Evolutionary conservation across 805 yeast species (phyloP).

Genomic region (fission yeast (Schizosaccharomyces pombe)): DNA sequence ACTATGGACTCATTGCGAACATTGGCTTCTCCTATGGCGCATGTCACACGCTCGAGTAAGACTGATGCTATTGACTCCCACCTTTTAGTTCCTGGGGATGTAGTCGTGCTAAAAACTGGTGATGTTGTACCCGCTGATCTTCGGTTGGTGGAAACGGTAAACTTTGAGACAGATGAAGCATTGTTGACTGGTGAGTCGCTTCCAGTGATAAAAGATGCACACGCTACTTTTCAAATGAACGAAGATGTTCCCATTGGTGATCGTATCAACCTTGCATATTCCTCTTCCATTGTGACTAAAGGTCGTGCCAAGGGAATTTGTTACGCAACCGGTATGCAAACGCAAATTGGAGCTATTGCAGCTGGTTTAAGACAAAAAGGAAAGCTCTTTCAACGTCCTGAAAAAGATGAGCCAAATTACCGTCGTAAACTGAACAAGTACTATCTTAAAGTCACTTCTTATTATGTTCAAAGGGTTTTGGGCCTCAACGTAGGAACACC

Average conservation of each 20-base stretch:
- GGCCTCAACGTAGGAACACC: slow-evolving; percentile 70
- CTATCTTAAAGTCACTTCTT: slow-evolving; percentile 14
- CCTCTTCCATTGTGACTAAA: slow-evolving; percentile 46
- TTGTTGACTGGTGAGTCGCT: slow-evolving; percentile 42
- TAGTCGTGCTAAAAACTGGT: slow-evolving; percentile 39
- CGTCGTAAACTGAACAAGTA: neutral
- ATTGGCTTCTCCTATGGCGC: slow-evolving; percentile 47
- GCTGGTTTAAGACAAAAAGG: slow-evolving; percentile 26
- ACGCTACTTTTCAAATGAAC: slow-evolving; percentile 17
- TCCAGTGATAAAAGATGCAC: slow-evolving; percentile 34
- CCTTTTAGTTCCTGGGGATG: slow-evolving; percentile 52
- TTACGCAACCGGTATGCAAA: slow-evolving; percentile 40
- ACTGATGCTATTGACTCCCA: slow-evolving; percentile 35
- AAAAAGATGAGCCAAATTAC: slow-evolving; percentile 17
- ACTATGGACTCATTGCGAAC: slow-evolving; percentile 54
- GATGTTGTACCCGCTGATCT: slow-evolving; percentile 59
- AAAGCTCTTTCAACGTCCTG: slow-evolving; percentile 21
- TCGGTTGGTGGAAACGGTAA: slow-evolving; percentile 31
- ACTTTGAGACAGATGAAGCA: slow-evolving; percentile 52
- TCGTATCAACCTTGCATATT: slow-evolving; percentile 44
- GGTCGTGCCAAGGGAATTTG: slow-evolving; percentile 56
- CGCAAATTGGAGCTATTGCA: slow-evolving; percentile 60
- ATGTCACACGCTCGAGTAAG: slow-evolving; percentile 37
- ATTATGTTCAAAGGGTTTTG: slow-evolving; percentile 35
- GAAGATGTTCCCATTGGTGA: slow-evolving; percentile 40